Evolutionary conservation across 352 stramenopile species (phyloP).

Genomic region (Phytopythium sindhum): DNA sequence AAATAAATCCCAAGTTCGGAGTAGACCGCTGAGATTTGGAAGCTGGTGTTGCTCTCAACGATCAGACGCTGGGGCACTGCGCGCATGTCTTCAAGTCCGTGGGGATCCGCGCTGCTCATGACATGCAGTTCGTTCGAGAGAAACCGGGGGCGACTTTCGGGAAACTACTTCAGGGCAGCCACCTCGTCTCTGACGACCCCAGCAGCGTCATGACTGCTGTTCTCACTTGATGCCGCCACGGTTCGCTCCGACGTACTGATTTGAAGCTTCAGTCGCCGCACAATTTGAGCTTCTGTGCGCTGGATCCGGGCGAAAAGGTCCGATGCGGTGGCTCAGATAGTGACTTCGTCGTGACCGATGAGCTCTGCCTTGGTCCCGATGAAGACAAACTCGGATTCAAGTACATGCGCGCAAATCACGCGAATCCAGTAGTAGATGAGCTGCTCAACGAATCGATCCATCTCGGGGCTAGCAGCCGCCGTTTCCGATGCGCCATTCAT

Average conservation of each 20-base stretch:
- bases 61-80: neutral
- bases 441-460: slow-evolving; percentile 14
- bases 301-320: neutral
- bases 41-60: neutral
- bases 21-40: neutral
- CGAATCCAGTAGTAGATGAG: slow-evolving; percentile 12
- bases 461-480: neutral
- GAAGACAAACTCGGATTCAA: neutral
- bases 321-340: neutral
- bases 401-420: neutral
- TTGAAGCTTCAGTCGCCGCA: neutral
- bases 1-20: neutral
- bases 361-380: neutral
- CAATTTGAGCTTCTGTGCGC: neutral
- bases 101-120: neutral
- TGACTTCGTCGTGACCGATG: neutral
- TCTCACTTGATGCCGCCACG: too few relatives aligned
- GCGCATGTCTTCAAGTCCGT: neutral
- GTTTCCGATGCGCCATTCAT: neutral
- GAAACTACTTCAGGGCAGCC: neutral
- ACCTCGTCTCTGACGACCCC: too few relatives aligned
- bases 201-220: too few relatives aligned
- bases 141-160: neutral
- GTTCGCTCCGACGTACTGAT: too few relatives aligned
- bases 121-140: neutral